Evolutionary conservation across 2,329 filamentous ascomycete species (phyloP).

Genomic region (Niveomyces coronatus): DNA sequence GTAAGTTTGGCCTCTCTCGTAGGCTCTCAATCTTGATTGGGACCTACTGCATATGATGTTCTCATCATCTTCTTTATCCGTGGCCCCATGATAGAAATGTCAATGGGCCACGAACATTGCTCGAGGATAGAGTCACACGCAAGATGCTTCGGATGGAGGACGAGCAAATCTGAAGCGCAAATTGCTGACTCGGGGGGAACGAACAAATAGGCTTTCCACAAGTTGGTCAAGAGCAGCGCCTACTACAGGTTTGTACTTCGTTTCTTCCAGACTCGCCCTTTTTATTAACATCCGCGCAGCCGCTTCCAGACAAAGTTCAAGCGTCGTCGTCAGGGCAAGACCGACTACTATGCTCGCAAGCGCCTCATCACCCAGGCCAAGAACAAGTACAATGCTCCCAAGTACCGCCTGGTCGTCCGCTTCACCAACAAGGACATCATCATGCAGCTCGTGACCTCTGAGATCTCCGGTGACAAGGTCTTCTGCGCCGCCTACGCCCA

Average conservation of each 20-base stretch:
- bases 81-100: conserved; percentile 32
- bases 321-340: conserved; percentile 92
- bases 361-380: conserved; percentile 99
- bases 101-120: conserved; percentile 19
- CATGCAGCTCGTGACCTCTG: conserved; percentile 91
- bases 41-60: conserved; percentile 1
- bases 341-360: conserved; percentile 99
- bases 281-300: conserved; percentile 38
- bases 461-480: conserved; percentile 97
- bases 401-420: conserved; percentile 98
- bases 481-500: conserved; percentile 87
- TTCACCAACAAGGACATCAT: conserved; percentile 99
- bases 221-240: conserved; percentile 92
- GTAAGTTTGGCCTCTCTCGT: conserved; percentile 46
- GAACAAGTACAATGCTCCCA: conserved; percentile 99
- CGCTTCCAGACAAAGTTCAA: conserved; percentile 99
- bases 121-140: conserved; percentile 64
- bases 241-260: conserved; percentile 79
- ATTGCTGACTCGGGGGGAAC: conserved; percentile 92
- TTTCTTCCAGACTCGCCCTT: background rate
- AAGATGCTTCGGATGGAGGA: conserved; percentile 91
- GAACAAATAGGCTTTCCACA: conserved; percentile 67
- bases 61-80: background rate
- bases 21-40: conserved; percentile 1
- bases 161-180: conserved; percentile 81